Conservation (phyloP, 2,329 filamentous ascomycete species). For the Cryoendolithus antarcticus region DNA sequence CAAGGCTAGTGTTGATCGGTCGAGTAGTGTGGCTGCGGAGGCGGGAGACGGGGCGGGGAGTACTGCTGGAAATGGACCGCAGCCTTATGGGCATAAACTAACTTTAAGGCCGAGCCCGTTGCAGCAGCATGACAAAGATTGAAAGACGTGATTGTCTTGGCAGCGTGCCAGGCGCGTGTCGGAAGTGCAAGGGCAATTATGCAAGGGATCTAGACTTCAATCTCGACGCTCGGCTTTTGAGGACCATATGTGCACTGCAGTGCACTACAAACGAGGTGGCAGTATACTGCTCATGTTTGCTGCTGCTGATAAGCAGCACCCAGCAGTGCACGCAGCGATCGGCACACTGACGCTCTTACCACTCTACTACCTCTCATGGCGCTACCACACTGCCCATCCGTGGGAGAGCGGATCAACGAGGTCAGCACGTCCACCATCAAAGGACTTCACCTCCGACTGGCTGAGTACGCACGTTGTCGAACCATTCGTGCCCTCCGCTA, state of each 20-base stretch:
- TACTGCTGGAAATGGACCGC: no score
- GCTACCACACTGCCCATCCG: conserved; percentile 5
- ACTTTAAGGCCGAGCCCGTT: no score
- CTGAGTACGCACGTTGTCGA: conserved; percentile 12
- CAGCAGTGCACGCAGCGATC: conserved; percentile 2
- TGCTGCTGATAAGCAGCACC: conserved; percentile 7
- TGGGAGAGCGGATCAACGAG: conserved; percentile 1
- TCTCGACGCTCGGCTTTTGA: no score
- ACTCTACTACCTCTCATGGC: conserved; percentile 13
- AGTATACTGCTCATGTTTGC: conserved; percentile 7
- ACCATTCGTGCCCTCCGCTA: conserved; percentile 13
- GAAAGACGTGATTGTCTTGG: no score
- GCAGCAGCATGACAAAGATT: no score
- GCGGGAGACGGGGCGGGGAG: no score
- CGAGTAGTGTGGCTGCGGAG: not conserved
- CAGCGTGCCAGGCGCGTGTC: no score
- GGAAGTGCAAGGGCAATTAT: no score
- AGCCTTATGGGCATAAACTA: no score
- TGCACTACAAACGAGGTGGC: not conserved
- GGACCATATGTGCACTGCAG: no score
- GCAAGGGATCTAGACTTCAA: no score
- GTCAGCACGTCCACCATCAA: conserved; percentile 1
- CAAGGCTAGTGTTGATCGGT: not conserved
- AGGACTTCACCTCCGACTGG: conserved; percentile 16
- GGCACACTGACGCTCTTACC: conserved; percentile 10